Evolutionary conservation across 75 land plant species (phyloP).

Genomic region (Adiantum capillusveneris): DNA sequence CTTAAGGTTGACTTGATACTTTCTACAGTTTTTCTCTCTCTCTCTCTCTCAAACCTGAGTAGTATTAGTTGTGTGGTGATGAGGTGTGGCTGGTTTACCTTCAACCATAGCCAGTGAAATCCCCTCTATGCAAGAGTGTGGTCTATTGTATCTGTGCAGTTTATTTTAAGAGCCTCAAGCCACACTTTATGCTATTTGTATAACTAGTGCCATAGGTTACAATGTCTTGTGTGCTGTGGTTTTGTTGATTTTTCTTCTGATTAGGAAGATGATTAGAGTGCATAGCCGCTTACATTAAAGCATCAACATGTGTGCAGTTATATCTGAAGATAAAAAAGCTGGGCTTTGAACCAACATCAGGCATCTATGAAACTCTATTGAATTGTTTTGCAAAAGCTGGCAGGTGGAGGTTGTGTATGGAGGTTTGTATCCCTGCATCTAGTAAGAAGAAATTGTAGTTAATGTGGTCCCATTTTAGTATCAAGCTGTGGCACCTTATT

Average conservation of each 20-base stretch:
- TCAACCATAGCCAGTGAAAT: not conserved
- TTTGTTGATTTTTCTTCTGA: no score
- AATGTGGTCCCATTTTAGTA: no score
- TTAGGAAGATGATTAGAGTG: no score
- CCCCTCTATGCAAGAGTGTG: not conserved
- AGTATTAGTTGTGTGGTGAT: not conserved
- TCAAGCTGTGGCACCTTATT: no score
- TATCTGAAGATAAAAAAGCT: constrained; percentile 52
- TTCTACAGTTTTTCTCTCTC: not conserved
- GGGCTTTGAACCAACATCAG: constrained; percentile 29
- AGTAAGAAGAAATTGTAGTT: no score
- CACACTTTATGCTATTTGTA: no score
- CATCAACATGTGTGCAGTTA: constrained; percentile 36
- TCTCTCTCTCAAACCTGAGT: not conserved
- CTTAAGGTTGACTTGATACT: constrained; percentile 72
- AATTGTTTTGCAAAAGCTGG: constrained; percentile 58
- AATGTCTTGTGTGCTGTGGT: no score
- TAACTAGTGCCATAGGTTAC: no score
- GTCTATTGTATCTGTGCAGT: not conserved
- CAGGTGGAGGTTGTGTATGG: constrained; percentile 79
- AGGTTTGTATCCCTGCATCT: constrained; percentile 42
- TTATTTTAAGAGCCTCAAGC: no score
- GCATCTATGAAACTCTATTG: constrained; percentile 54
- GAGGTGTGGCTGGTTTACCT: not conserved
- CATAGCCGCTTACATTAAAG: no score